Percentiles rank a stretch among this genome's conserved stretches.
Conservation (phyloP, 176 grass and related monocot genomes). For the Oryza nivara region DNA sequence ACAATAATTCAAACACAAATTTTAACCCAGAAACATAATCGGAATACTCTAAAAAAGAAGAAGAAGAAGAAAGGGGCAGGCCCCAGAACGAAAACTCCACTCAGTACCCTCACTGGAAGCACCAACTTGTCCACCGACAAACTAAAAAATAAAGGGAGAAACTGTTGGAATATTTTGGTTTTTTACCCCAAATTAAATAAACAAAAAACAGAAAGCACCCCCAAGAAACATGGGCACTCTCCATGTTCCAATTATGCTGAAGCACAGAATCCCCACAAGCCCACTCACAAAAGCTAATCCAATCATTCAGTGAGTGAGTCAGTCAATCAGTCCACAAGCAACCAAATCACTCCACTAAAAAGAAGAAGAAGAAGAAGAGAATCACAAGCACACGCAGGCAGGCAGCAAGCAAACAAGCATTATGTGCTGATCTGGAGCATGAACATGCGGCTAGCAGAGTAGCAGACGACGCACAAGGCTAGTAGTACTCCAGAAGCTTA, state of each 20-base stretch:
- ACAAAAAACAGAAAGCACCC: neutral
- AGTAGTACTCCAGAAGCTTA: no score
- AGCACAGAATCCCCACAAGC: neutral
- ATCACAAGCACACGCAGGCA: neutral
- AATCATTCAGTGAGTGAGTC: neutral
- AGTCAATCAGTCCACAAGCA: neutral
- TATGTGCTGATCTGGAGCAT: no score
- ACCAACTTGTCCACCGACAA: neutral
- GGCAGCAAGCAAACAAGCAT: neutral
- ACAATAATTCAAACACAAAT: neutral
- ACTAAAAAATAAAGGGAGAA: neutral
- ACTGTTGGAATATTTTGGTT: neutral
- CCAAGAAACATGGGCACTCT: neutral
- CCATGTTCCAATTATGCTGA: neutral
- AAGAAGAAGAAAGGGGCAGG: neutral
- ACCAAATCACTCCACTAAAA: neutral
- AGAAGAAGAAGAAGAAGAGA: no score
- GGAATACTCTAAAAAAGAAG: neutral
- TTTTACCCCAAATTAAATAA: neutral
- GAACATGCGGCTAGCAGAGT: no score
- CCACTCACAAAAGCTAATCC: neutral
- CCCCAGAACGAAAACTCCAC: neutral
- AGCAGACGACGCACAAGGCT: no score
- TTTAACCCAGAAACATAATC: neutral
- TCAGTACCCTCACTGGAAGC: neutral